Evolutionary conservation across 352 stramenopile genomes (phyloP), one percentile per base, ranked within the genome.

Genomic region (Paralagenidium karlingii): DNA sequence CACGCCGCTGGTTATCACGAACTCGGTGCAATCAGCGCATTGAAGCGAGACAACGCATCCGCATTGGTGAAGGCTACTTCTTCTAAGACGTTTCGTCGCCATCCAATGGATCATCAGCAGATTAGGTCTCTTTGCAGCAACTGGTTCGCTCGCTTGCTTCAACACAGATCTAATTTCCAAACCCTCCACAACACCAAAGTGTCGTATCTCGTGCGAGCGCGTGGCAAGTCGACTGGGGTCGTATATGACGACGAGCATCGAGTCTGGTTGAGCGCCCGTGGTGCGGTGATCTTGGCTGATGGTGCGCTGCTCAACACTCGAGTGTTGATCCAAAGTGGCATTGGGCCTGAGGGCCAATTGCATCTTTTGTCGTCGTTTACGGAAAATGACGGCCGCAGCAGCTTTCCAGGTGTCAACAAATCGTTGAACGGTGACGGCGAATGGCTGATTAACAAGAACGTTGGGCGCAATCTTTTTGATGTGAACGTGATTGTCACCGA

Each of bases 291-390:
- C 34, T 65, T 95, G 53, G 65, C 52, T 37, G 65, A 65, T 1
- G 78, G 78, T 12, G 63, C 74, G 0, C 38, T 84, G 15, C 47
- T 61, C 34, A 83, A 76, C 5, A 78, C 82, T 12, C 82, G 90
- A 47, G 57, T 95, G 16, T 59, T 94, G 3, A 74, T 88, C 33
- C 59, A 82, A 32, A 81, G 56, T 45, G 79, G 75, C 27, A 75
- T 94, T 32, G 79, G 77, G 12, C 67, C 68, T n/a, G 24, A 38
- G 12, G 54, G 66, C 24, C 65, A 84, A 41, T 55, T 93, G 13
- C 52, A 45, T 11, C 40, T 68, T 51, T 53, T 79, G 8, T n/a
- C n/a, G n/a, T n/a, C n/a, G n/a, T n/a, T n/a, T n/a, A n/a, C n/a
- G n/a, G n/a, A n/a, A n/a, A n/a, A n/a, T n/a, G 55, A 60, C 18